phyloP scores from a whole-genome alignment of 2,329 filamentous ascomycete genomes.

The Trichoderma hamatum region DNA sequence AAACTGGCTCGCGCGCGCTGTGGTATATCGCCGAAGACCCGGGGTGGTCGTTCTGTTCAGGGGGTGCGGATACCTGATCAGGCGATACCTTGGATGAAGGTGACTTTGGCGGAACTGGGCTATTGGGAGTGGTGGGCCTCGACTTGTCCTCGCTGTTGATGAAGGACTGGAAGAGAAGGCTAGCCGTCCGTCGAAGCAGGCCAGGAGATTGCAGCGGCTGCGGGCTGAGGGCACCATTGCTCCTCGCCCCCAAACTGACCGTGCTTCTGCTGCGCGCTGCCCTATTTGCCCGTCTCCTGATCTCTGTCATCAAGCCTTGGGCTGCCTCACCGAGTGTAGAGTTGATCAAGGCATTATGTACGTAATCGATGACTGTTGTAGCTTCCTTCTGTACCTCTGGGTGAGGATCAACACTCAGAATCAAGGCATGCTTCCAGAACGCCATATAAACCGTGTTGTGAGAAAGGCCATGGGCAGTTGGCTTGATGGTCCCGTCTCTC shows the following conservation, averaged over 20 bases:
- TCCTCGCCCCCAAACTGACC: conserved; percentile 48
- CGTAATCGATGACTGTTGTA: conserved; percentile 80
- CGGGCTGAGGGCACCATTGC: conserved; percentile 43
- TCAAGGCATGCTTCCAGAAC: conserved; percentile 90
- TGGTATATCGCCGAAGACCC: conserved; percentile 72
- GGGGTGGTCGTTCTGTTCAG: conserved; percentile 73
- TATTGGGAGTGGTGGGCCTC: conserved; percentile 39
- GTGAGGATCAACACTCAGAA: conserved; percentile 91
- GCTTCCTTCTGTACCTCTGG: conserved; percentile 89
- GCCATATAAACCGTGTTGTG: conserved; percentile 90
- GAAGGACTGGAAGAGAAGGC: conserved; percentile 63
- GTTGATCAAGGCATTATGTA: conserved; percentile 75
- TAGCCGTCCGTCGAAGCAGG: conserved; percentile 65
- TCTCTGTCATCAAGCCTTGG: conserved; percentile 74
- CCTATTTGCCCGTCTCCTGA: conserved; percentile 56
- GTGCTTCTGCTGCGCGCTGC: conserved; percentile 49
- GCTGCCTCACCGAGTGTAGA: conserved; percentile 75
- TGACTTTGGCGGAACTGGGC: conserved; percentile 36
- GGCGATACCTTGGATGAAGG: conserved; percentile 45
- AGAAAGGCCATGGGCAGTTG: conserved; percentile 63
- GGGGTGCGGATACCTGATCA: conserved; percentile 56
- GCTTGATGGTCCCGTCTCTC: conserved; percentile 60
- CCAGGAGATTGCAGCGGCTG: conserved; percentile 59
- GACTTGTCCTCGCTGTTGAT: conserved; percentile 53
- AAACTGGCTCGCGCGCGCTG: conserved; percentile 75